Conservation (phyloP, 2,329 filamentous ascomycete genomes). For the Colletotrichum theobromicola region DNA sequence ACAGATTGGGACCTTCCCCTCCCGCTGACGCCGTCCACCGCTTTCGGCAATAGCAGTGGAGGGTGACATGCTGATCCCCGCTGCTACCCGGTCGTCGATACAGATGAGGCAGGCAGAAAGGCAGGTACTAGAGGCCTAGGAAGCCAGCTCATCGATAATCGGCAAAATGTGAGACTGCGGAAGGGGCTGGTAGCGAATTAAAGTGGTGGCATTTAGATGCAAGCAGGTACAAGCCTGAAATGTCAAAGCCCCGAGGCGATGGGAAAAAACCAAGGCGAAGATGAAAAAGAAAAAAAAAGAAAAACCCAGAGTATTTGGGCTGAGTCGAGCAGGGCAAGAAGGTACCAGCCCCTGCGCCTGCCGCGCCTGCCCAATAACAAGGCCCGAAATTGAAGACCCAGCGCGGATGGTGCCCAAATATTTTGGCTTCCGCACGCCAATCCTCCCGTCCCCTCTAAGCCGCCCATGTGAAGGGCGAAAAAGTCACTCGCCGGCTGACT, state of each 20-base stretch:
- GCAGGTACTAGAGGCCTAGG: neutral
- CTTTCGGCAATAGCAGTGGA: neutral
- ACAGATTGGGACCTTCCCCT: constrained; percentile 2
- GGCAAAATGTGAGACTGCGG: neutral
- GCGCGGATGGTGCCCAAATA: constrained; percentile 17
- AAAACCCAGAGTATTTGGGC: constrained; percentile 5
- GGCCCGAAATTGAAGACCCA: neutral
- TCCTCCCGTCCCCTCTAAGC: neutral
- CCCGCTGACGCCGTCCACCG: neutral
- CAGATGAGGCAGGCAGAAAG: constrained; percentile 1
- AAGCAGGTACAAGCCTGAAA: neutral
- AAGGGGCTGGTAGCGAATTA: neutral
- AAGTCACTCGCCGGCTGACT: constrained; percentile 19
- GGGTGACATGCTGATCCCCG: constrained; percentile 1
- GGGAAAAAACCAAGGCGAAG: neutral
- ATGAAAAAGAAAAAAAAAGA: neutral
- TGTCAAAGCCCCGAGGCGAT: neutral
- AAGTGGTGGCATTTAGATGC: neutral
- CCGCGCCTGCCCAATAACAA: constrained; percentile 22
- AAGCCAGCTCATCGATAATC: neutral
- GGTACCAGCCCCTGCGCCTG: constrained; percentile 12
- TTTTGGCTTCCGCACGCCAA: constrained; percentile 20
- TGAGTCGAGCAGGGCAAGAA: constrained; percentile 15
- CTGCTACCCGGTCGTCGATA: constrained; percentile 2
- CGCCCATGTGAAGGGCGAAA: constrained; percentile 12